Percentiles rank a stretch among this genome's conserved stretches.
Conservation (phyloP, 495 filamentous ascomycete genomes). For the Viridothelium virens region DNA sequence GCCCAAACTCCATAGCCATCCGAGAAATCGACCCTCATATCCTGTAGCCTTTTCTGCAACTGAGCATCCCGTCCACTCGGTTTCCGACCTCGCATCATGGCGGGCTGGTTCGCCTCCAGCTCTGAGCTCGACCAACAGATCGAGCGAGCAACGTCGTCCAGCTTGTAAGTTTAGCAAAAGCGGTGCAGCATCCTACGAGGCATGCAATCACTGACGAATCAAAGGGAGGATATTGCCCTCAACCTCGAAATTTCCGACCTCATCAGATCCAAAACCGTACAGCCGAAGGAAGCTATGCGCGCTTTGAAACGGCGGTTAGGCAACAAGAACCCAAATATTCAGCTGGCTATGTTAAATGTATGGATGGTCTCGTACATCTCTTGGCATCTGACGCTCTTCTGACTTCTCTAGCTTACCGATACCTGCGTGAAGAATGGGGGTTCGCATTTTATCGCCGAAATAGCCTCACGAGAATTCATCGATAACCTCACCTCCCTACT, state of each 20-base stretch:
- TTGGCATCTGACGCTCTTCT: not conserved
- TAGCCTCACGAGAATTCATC: slow-evolving; percentile 96
- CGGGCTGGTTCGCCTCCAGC: slow-evolving; percentile 77
- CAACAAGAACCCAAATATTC: slow-evolving; percentile 93
- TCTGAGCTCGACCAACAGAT: slow-evolving; percentile 79
- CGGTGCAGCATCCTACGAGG: not conserved
- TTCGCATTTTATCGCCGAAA: slow-evolving; percentile 88
- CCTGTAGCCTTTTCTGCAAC: too few species aligned
- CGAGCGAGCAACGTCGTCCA: slow-evolving; percentile 86
- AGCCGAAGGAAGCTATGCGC: slow-evolving; percentile 95
- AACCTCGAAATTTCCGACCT: slow-evolving; percentile 96
- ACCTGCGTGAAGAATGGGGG: slow-evolving; percentile 98
- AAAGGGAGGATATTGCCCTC: slow-evolving; percentile 90
- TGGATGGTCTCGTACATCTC: not conserved
- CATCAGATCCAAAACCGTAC: slow-evolving; percentile 92
- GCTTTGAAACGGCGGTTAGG: slow-evolving; percentile 88
- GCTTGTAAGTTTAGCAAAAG: slow-evolving; percentile 53
- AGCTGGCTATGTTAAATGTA: slow-evolving; percentile 87
- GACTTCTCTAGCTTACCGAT: slow-evolving; percentile 63
- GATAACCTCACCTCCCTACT: slow-evolving; percentile 88
- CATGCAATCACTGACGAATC: slow-evolving; percentile 15
- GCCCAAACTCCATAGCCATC: too few species aligned
- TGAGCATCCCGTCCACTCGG: not conserved
- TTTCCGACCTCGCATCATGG: slow-evolving; percentile 50
- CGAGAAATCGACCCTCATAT: too few species aligned